Percentiles rank a stretch among this genome's conserved stretches.
phyloP scores from a whole-genome alignment of 345 rosid species.

The Hirschfeldia incana region DNA sequence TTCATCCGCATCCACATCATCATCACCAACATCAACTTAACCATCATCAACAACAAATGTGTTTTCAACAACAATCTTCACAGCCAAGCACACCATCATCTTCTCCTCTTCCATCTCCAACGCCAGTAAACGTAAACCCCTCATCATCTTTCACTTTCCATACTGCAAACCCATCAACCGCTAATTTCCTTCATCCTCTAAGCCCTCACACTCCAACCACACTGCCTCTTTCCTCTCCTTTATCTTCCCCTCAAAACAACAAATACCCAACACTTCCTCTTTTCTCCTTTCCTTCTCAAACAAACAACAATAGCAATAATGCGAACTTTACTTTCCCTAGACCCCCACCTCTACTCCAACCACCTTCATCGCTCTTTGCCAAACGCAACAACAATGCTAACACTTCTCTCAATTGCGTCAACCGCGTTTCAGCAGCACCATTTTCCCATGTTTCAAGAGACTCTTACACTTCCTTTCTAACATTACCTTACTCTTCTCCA shows the following conservation, averaged over 20 bases:
- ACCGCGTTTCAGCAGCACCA: neutral
- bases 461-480: neutral
- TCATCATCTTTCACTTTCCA: neutral
- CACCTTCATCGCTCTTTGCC: neutral
- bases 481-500: neutral
- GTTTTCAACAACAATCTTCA: neutral
- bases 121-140: neutral
- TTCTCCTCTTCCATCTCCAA: neutral
- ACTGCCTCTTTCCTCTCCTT: neutral
- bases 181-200: neutral
- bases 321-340: neutral
- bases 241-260: neutral
- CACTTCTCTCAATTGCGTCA: neutral
- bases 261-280: neutral
- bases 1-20: slow-evolving; percentile 6
- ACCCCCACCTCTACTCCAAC: neutral
- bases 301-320: no score
- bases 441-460: neutral
- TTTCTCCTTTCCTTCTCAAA: neutral
- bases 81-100: neutral
- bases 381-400: neutral
- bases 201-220: neutral
- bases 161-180: neutral
- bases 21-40: neutral
- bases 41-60: neutral